Evolutionary conservation across 192 early-diverging fungal species (phyloP).

Genomic region (Lobosporangium transversale): DNA sequence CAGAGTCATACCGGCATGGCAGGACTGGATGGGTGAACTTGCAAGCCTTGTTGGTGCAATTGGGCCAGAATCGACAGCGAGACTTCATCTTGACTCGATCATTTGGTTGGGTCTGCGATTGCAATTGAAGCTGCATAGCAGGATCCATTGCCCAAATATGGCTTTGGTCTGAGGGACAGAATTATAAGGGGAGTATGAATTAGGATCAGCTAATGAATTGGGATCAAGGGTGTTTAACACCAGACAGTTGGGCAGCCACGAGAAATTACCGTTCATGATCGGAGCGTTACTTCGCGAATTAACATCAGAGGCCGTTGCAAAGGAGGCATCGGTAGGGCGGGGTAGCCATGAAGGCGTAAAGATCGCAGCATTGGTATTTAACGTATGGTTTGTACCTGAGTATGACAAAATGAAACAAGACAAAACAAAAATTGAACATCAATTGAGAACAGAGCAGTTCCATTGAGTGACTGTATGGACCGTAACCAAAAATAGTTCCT

Average conservation of each 20-base stretch:
- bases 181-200: no score
- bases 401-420: neutral
- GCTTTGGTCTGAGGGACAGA: neutral
- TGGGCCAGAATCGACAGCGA: conserved; percentile 60
- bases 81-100: conserved; percentile 38
- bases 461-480: conserved; percentile 15
- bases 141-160: neutral
- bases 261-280: no score
- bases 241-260: neutral
- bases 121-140: neutral
- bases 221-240: no score
- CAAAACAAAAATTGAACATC: neutral
- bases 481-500: no score
- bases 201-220: no score
- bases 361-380: conserved; percentile 44
- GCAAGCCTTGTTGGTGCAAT: conserved; percentile 65
- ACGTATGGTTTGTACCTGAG: conserved; percentile 2
- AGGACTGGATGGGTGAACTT: conserved; percentile 58
- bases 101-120: neutral
- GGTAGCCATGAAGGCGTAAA: conserved; percentile 44
- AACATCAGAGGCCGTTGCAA: neutral
- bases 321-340: neutral
- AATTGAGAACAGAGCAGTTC: neutral
- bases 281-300: neutral
- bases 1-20: conserved; percentile 52